Percentiles rank a stretch among this genome's conserved stretches.
Evolutionary conservation across 106 monocot genomes (phyloP).

Genomic region (Acorus calamus): DNA sequence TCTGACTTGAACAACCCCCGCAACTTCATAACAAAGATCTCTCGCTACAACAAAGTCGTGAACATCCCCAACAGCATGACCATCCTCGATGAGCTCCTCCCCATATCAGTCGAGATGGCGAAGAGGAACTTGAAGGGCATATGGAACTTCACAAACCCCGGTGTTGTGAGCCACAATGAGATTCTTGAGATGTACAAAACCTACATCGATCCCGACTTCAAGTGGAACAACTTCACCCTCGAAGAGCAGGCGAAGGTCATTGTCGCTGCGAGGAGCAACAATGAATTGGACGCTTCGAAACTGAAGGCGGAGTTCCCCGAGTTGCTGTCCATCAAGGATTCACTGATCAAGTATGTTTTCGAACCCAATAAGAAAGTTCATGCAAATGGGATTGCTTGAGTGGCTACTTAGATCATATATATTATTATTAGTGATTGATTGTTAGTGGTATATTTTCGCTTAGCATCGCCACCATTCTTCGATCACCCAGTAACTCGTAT

Average conservation of each 20-base stretch:
- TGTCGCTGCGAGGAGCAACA: conserved; percentile 1
- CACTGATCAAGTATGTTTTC: neutral
- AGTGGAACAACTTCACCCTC: conserved; percentile 13
- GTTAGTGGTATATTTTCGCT: no score
- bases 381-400: neutral
- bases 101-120: conserved; percentile 24
- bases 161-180: conserved; percentile 22
- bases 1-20: conserved; percentile 22
- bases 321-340: conserved; percentile 18
- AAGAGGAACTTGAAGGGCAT: conserved; percentile 15
- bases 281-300: conserved; percentile 20
- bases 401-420: no score
- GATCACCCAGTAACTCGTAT: no score
- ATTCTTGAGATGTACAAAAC: conserved; percentile 16
- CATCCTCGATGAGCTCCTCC: conserved; percentile 21
- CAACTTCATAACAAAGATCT: conserved; percentile 24
- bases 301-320: conserved; percentile 14
- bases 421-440: no score
- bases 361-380: conserved; percentile 8
- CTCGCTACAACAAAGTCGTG: conserved; percentile 17
- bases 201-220: conserved; percentile 9
- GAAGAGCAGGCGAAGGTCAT: conserved; percentile 26
- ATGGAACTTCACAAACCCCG: conserved; percentile 20
- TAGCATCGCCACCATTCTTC: no score
- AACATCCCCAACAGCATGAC: conserved; percentile 31